Conservation (phyloP, 176 grass and related monocot genomes). For the Bolboschoenus planiculmis region DNA sequence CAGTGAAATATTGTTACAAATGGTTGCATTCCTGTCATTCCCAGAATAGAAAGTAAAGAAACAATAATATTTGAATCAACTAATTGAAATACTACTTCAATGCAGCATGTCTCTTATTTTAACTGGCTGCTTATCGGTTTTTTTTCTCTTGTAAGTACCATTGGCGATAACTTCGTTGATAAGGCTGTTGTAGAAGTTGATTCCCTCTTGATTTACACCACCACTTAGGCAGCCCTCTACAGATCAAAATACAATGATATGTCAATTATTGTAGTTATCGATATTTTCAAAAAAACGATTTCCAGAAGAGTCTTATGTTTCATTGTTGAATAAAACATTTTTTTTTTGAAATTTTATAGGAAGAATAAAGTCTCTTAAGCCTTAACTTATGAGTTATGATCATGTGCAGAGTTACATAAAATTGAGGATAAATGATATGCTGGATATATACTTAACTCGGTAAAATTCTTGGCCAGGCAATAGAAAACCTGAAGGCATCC, state of each 20-base stretch:
- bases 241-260: neutral
- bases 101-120: neutral
- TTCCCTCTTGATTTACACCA: constrained; percentile 55
- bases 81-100: neutral
- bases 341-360: neutral
- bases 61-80: neutral
- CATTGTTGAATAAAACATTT: neutral
- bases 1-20: constrained; percentile 70
- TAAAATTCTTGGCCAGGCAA: constrained; percentile 16
- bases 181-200: constrained; percentile 67
- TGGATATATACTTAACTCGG: constrained; percentile 16
- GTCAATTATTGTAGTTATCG: neutral
- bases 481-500: constrained; percentile 21
- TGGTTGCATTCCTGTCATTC: constrained; percentile 40
- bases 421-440: neutral
- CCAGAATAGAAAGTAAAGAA: neutral
- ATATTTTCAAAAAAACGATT: neutral
- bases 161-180: constrained; percentile 49
- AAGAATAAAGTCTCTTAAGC: neutral
- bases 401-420: neutral
- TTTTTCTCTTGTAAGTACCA: constrained; percentile 8
- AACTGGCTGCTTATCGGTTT: neutral
- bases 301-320: neutral
- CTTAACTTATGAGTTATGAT: neutral
- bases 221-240: constrained; percentile 49